phyloP scores from a whole-genome alignment of 192 early-diverging fungal genomes.

The Gamsiella multidivaricata region DNA sequence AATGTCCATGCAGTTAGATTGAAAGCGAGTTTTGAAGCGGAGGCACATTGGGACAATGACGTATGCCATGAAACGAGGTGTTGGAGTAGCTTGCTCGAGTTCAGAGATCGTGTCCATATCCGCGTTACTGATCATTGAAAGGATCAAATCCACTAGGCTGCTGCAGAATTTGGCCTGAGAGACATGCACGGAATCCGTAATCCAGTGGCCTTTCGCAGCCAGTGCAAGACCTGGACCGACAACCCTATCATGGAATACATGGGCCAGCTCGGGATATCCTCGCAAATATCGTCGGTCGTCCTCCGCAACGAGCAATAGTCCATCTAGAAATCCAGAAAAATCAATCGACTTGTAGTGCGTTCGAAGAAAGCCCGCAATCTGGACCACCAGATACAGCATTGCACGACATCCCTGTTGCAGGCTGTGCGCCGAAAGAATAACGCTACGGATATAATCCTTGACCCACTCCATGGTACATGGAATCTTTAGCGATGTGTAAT shows the following conservation, averaged over 20 bases:
- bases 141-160: slow-evolving; percentile 59
- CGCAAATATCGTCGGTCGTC: slow-evolving; percentile 47
- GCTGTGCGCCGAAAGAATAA: slow-evolving; percentile 34
- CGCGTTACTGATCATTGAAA: slow-evolving; percentile 61
- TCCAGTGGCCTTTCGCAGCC: slow-evolving; percentile 57
- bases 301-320: slow-evolving; percentile 51
- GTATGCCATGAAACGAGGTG: slow-evolving; percentile 59
- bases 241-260: slow-evolving; percentile 56
- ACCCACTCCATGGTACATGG: slow-evolving; percentile 59
- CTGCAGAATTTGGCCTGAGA: slow-evolving; percentile 55
- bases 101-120: slow-evolving; percentile 57
- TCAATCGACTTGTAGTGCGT: slow-evolving; percentile 61
- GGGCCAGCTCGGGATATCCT: slow-evolving; percentile 39
- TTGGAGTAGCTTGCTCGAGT: slow-evolving; percentile 55
- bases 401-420: slow-evolving; percentile 37
- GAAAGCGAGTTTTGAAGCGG: slow-evolving; percentile 54
- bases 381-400: slow-evolving; percentile 18
- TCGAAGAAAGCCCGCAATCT: slow-evolving; percentile 18
- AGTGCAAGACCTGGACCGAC: slow-evolving; percentile 52
- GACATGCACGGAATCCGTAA: slow-evolving; percentile 19
- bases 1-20: slow-evolving; percentile 33
- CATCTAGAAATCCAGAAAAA: slow-evolving; percentile 59
- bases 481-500: slow-evolving; percentile 54
- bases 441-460: slow-evolving; percentile 59
- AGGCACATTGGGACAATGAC: slow-evolving; percentile 64